Evolutionary conservation across 371 early-diverging fungal genomes (phyloP).

Genomic region (Mucor lusitanicus): DNA sequence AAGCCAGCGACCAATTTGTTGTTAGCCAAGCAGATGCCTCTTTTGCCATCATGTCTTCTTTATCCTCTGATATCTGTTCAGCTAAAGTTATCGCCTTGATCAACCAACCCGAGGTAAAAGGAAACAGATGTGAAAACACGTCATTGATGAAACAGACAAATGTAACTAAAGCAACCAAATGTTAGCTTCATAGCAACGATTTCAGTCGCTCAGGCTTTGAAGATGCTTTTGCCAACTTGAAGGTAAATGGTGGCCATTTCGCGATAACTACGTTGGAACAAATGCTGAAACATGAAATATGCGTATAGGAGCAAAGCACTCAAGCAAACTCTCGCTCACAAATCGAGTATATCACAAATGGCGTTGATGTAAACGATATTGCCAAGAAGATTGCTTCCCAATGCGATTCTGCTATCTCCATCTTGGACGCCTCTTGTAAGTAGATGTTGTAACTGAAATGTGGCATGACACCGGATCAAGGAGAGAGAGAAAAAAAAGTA

Average conservation of each 20-base stretch:
- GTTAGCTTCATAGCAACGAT: constrained; percentile 43
- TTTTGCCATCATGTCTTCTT: constrained; percentile 26
- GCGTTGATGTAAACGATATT: constrained; percentile 37
- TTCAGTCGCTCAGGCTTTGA: constrained; percentile 31
- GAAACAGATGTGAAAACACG: not conserved
- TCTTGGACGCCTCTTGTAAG: constrained; percentile 38
- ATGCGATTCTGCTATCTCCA: constrained; percentile 34
- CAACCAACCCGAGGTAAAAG: constrained; percentile 49
- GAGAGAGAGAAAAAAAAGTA: not conserved
- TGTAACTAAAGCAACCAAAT: not conserved
- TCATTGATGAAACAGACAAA: not conserved
- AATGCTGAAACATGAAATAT: not conserved
- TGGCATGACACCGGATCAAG: not conserved
- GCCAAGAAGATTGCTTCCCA: constrained; percentile 30
- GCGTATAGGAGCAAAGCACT: constrained; percentile 24
- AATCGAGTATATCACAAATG: constrained; percentile 38
- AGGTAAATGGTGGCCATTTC: constrained; percentile 21
- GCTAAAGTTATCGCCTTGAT: constrained; percentile 44
- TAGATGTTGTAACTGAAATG: not conserved
- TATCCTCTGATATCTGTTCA: constrained; percentile 39
- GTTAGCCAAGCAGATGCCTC: constrained; percentile 33
- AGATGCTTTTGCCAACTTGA: constrained; percentile 32
- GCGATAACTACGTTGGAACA: not conserved
- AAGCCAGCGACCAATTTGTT: constrained; percentile 33
- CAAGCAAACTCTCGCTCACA: constrained; percentile 34